These are phyloP conservation scores for Didymosphaeria variabile DNA, from an alignment of 2,329 filamentous ascomycete genomes.

Conservation along the genomic window DNA sequence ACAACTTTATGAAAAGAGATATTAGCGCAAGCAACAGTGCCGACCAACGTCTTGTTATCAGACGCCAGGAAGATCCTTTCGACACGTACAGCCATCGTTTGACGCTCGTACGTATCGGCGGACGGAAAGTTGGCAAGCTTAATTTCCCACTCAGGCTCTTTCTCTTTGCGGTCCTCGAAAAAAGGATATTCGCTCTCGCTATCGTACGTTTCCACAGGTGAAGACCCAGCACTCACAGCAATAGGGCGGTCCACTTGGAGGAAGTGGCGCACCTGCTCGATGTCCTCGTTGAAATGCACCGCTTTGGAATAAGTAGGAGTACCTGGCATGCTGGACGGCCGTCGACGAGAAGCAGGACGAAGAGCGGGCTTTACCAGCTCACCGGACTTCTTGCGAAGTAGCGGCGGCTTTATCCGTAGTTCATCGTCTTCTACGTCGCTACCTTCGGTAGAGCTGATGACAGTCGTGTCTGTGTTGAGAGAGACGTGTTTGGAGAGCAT, in stretches of 20 bases:
- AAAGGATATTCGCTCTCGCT: conserved; percentile 93
- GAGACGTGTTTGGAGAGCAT: conserved; percentile 57
- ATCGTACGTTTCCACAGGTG: conserved; percentile 87
- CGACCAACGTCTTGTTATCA: conserved; percentile 87
- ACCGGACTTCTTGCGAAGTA: conserved; percentile 98
- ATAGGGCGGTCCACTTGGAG: conserved; percentile 91
- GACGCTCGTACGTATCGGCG: conserved; percentile 67
- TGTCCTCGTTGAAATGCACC: conserved; percentile 97
- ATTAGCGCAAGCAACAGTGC: conserved; percentile 85
- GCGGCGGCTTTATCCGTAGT: conserved; percentile 75
- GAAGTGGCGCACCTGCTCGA: conserved; percentile 96
- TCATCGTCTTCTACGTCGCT: conserved; percentile 67
- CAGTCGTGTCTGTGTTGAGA: conserved; percentile 54
- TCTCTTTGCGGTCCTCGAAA: conserved; percentile 57
- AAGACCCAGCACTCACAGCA: conserved; percentile 94
- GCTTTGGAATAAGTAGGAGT: conserved; percentile 96
- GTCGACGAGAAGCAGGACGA: conserved; percentile 77
- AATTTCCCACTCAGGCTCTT: conserved; percentile 83
- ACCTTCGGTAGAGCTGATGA: conserved; percentile 57
- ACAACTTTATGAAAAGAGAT: conserved; percentile 89
- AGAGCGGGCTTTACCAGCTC: conserved; percentile 94
- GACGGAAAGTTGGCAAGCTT: conserved; percentile 82
- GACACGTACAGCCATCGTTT: conserved; percentile 74
- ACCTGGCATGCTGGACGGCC: conserved; percentile 96
- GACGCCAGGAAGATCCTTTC: conserved; percentile 87